Conservation (phyloP, 148 eudicot genomes). For the Vaccinium macrocarpon region DNA sequence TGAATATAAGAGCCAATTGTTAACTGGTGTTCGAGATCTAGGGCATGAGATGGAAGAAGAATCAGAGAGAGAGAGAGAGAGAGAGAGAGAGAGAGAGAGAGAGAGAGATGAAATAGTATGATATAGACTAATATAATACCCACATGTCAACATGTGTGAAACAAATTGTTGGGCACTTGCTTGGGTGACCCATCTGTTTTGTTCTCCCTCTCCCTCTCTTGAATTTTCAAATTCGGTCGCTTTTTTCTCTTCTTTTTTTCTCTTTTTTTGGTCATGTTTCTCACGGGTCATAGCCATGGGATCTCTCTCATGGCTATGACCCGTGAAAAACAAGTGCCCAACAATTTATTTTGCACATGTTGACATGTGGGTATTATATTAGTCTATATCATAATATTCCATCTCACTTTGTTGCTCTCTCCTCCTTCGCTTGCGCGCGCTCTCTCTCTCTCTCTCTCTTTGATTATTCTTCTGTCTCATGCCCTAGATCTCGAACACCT, state of each 20-base stretch:
- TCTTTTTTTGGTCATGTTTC: background rate
- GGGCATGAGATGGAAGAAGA: constrained; percentile 16
- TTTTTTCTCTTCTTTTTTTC: background rate
- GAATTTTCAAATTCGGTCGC: background rate
- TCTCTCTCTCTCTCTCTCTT: background rate
- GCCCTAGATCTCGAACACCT: constrained; percentile 25
- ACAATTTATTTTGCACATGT: background rate
- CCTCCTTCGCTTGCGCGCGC: background rate
- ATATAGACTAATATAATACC: background rate
- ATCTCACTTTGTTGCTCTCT: background rate
- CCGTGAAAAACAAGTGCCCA: too few species aligned
- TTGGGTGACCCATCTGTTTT: background rate
- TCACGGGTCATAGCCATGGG: background rate
- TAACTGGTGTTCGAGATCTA: constrained; percentile 17
- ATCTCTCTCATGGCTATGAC: too few species aligned
- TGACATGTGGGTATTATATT: background rate
- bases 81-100: background rate
- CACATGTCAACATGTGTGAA: background rate
- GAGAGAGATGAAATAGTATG: background rate
- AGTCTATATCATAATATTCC: background rate
- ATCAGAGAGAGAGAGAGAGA: background rate
- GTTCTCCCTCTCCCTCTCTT: background rate
- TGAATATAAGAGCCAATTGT: background rate
- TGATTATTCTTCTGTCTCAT: background rate
- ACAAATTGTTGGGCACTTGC: background rate